Base-by-base conservation (phyloP, 2,329 filamentous ascomycete genomes). In the Arthroderma sp. region DNA sequence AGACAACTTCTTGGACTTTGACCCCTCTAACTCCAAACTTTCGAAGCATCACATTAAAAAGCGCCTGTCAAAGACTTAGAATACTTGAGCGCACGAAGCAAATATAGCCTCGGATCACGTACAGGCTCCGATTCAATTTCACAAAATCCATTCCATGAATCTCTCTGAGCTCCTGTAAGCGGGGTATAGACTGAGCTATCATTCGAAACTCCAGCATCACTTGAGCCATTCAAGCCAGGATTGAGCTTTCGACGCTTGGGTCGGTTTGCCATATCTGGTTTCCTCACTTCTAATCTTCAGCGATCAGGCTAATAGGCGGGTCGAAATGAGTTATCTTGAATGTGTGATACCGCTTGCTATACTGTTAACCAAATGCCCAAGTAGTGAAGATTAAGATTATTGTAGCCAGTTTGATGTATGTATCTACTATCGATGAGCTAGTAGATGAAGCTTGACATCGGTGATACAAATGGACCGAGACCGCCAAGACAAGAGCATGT, bases 111-210 rank as follows among this genome's bases (percentile, higher is more conserved):
- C 3, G 15, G 15, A 22, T 6, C 40, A 58, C 75, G 64, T 63
- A 86, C 85, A 5, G 88, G 88, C 50, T 95, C 87, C 5, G 86
- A 94, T 63, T 94, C 87, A 41, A 96, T 73, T 57, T 95, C 87
- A 51, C 66, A 68, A 46, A 68, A 69, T 10, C 69, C 69, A 52
- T 63, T 63, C 69, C 67, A 70, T 5, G 50, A 60, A 29, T 56
- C 52, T 49, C 65, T 71, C 42, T 71, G 65, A 27, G 60, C 45
- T 3, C 42, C 40, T 7, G 58, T 64, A 6, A 62, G 61, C 33
- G 38, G 10, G 6, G 31, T 31, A 10, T 6, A n/a, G 7, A 36
- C 44, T 27, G 40, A 32, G 29, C 10, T 38, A 36, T 15, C 22
- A 32, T 22, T 22, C 3, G 15, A 1, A 22, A 22, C 15, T 22